These are phyloP conservation scores for Chrysoporthe deuterocubensis DNA, from an alignment of 2,329 filamentous ascomycete species.

Conservation along the genomic window DNA sequence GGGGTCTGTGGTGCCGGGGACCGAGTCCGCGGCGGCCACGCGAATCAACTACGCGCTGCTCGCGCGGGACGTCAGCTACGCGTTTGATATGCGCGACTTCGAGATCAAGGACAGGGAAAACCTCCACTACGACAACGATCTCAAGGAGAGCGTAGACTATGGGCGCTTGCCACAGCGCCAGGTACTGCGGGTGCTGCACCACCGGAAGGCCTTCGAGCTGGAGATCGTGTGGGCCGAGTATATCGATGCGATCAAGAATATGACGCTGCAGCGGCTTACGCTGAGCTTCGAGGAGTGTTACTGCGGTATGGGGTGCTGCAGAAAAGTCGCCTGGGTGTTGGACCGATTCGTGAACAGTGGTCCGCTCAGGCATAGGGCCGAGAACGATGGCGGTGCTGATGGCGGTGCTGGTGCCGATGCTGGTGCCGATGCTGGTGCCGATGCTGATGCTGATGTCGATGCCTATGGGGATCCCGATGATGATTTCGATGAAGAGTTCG, in stretches of 20 bases:
- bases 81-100: conserved; percentile 24
- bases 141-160: background rate
- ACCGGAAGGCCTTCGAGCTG: background rate
- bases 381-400: background rate
- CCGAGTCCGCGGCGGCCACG: background rate
- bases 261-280: conserved; percentile 18
- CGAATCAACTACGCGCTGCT: background rate
- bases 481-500: too few species aligned
- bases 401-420: background rate
- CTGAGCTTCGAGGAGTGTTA: conserved; percentile 22
- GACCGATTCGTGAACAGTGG: conserved; percentile 6
- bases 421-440: too few species aligned
- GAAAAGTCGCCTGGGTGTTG: conserved; percentile 20
- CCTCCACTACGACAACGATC: background rate
- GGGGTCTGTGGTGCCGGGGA: too few species aligned
- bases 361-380: background rate
- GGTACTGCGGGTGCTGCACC: conserved; percentile 13
- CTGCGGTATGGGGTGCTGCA: conserved; percentile 20
- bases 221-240: conserved; percentile 18
- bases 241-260: conserved; percentile 20
- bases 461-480: too few species aligned
- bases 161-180: background rate
- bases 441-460: too few species aligned
- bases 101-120: background rate
- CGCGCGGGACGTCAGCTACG: conserved; percentile 22